Percentiles rank a stretch among this genome's conserved stretches.
These are phyloP conservation scores for Sporothrix dimorphospora DNA, from an alignment of 2,329 filamentous ascomycete genomes.

Conservation along the genomic window DNA sequence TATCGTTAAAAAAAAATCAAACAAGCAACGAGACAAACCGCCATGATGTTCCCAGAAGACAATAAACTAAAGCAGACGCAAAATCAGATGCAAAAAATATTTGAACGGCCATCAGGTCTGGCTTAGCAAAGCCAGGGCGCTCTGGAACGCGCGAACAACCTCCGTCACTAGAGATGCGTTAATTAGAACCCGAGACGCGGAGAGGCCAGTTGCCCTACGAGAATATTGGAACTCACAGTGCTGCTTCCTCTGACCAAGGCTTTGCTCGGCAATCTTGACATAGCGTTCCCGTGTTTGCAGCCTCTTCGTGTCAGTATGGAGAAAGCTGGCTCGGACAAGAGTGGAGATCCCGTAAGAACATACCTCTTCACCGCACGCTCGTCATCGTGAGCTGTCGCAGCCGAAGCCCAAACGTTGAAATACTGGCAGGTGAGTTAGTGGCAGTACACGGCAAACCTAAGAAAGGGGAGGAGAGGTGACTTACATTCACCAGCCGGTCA, in stretches of 20 bases:
- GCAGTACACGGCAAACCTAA: not conserved
- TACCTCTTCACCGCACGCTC: conserved; percentile 77
- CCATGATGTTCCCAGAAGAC: not conserved
- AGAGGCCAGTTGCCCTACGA: not conserved
- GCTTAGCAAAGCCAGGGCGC: conserved; percentile 60
- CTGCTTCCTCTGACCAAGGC: conserved; percentile 71
- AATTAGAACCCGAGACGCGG: conserved; percentile 29
- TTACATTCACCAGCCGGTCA: conserved; percentile 65
- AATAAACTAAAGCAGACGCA: not conserved
- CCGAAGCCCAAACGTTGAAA: conserved; percentile 77
- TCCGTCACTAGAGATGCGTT: conserved; percentile 49
- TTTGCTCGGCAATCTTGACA: conserved; percentile 73
- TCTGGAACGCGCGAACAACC: conserved; percentile 66
- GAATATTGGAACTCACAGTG: conserved; percentile 66
- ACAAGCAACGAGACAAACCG: not conserved
- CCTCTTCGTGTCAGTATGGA: conserved; percentile 49
- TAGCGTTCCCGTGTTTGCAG: conserved; percentile 78
- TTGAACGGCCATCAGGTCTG: conserved; percentile 31
- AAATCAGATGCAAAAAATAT: not conserved
- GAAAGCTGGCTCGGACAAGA: no score
- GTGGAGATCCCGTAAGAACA: conserved; percentile 33
- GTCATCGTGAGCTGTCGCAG: conserved; percentile 72
- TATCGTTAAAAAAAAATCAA: not conserved
- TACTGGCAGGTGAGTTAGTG: conserved; percentile 50
- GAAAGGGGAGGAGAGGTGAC: conserved; percentile 26